Percentiles rank a stretch among this genome's conserved stretches.
phyloP scores from a whole-genome alignment of 768 basidiomycete species.

The Candolleomyces efflorescens region DNA sequence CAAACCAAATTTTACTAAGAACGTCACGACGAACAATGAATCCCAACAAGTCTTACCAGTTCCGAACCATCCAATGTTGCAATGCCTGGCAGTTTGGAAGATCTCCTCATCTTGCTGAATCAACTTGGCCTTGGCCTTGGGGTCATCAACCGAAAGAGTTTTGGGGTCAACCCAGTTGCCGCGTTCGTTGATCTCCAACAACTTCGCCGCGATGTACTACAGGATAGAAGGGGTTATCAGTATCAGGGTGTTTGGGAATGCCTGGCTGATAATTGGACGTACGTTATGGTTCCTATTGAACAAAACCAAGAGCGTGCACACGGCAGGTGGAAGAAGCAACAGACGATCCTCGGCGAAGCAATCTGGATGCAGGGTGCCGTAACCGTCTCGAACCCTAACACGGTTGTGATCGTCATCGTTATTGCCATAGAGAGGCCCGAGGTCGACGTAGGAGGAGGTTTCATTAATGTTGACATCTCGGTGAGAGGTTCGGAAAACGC shows the following conservation, averaged over 20 bases:
- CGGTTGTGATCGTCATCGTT: slow-evolving; percentile 55
- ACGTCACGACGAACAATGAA: slow-evolving; percentile 3
- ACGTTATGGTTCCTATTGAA: slow-evolving; percentile 91
- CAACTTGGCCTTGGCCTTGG: slow-evolving; percentile 30
- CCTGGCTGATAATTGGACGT: slow-evolving; percentile 17
- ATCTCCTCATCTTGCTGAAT: slow-evolving; percentile 66
- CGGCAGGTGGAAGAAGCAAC: slow-evolving; percentile 73
- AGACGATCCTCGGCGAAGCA: slow-evolving; percentile 77
- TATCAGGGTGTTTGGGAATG: too few relatives aligned
- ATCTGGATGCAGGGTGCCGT: slow-evolving; percentile 65
- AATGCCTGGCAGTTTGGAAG: slow-evolving; percentile 77
- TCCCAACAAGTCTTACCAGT: slow-evolving; percentile 28
- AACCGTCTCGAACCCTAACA: slow-evolving; percentile 56
- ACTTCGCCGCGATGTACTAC: slow-evolving; percentile 75
- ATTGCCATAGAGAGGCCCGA: slow-evolving; percentile 79
- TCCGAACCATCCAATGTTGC: slow-evolving; percentile 82
- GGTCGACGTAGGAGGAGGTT: slow-evolving; percentile 84
- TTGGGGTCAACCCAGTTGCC: slow-evolving; percentile 56
- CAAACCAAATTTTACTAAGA: neutral
- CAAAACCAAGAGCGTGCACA: slow-evolving; percentile 71
- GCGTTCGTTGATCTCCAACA: slow-evolving; percentile 80
- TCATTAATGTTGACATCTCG: slow-evolving; percentile 65
- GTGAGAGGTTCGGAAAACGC: slow-evolving; percentile 82
- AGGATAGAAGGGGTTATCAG: neutral
- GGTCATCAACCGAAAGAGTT: slow-evolving; percentile 33